These are phyloP conservation scores for Cytospora piceae DNA, from an alignment of 2,329 filamentous ascomycete genomes.

Conservation along the genomic window DNA sequence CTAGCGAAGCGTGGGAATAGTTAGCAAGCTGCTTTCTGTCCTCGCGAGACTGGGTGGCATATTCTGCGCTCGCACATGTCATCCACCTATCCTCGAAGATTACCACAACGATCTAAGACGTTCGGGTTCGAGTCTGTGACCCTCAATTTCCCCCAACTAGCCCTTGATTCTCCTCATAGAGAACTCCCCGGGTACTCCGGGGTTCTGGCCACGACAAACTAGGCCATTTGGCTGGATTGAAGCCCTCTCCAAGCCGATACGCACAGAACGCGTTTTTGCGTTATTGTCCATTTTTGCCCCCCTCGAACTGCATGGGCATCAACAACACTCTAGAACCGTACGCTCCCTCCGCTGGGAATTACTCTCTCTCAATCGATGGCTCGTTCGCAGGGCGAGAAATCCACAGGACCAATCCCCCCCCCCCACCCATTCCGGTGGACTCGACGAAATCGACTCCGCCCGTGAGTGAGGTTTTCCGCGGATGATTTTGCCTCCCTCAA, in stretches of 20 bases:
- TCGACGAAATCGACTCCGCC: background rate
- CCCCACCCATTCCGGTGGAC: background rate
- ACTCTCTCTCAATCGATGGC: background rate
- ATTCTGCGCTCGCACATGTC: background rate
- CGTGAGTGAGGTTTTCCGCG: background rate
- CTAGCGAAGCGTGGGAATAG: background rate
- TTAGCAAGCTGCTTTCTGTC: background rate
- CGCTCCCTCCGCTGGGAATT: background rate
- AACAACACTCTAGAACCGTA: background rate
- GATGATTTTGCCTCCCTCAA: background rate
- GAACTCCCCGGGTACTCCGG: background rate
- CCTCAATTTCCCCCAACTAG: too few species aligned
- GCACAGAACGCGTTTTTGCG: background rate
- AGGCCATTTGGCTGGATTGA: background rate
- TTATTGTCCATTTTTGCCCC: background rate
- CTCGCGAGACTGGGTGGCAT: background rate
- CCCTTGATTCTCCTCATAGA: background rate
- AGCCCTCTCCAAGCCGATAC: background rate
- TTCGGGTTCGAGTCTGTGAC: too few species aligned
- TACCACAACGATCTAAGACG: too few species aligned
- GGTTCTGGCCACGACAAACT: background rate
- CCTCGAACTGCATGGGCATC: background rate
- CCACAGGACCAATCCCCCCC: background rate
- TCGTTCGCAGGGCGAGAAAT: background rate
- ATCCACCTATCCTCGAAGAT: background rate